Percentiles rank a stretch among this genome's conserved stretches.
Evolutionary conservation across 2,329 filamentous ascomycete species (phyloP).

Genomic region (Fusarium algeriense): DNA sequence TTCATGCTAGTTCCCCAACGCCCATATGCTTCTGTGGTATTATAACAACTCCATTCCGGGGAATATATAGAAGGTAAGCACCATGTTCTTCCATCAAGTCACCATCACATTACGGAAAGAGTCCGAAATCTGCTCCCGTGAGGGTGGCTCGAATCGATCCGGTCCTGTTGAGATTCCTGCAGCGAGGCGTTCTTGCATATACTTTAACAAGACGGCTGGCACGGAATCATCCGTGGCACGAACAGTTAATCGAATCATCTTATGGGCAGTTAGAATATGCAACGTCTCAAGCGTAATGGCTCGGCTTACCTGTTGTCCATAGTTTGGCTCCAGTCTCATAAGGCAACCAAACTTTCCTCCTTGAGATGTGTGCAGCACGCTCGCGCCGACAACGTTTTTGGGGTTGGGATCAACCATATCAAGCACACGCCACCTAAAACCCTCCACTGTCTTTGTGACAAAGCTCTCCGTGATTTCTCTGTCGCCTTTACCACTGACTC

Average conservation of each 20-base stretch:
- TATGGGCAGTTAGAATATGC: conserved; percentile 32
- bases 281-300: background rate
- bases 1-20: conserved; percentile 49
- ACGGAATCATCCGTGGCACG: conserved; percentile 93
- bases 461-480: conserved; percentile 77
- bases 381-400: conserved; percentile 94
- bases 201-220: conserved; percentile 80
- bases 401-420: conserved; percentile 89
- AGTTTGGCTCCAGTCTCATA: conserved; percentile 94
- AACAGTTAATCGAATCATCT: conserved; percentile 97
- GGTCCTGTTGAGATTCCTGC: conserved; percentile 60
- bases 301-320: conserved; percentile 83
- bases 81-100: conserved; percentile 42
- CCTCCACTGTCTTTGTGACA: conserved; percentile 79
- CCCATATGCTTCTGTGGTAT: conserved; percentile 50
- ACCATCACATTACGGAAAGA: conserved; percentile 70
- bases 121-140: conserved; percentile 65
- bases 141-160: conserved; percentile 57
- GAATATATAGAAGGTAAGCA: conserved; percentile 42
- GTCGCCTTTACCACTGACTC: conserved; percentile 65
- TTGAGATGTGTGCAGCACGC: conserved; percentile 83
- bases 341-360: conserved; percentile 95
- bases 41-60: conserved; percentile 45
- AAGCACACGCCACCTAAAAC: conserved; percentile 90
- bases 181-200: conserved; percentile 87